These are phyloP conservation scores for Atkinsonella texensis DNA, from an alignment of 2,329 filamentous ascomycete species.

Conservation along the genomic window DNA sequence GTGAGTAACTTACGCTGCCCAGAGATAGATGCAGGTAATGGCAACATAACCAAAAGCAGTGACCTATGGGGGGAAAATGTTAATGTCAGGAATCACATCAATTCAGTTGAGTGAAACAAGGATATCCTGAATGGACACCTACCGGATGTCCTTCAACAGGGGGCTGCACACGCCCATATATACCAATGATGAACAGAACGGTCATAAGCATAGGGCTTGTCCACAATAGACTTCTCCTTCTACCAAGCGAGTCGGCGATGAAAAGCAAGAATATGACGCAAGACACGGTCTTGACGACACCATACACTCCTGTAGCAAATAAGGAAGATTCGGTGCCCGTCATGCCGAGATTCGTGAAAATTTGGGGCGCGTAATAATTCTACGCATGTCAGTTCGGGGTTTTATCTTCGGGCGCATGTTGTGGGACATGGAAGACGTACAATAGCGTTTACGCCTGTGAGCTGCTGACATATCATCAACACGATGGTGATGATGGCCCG, in stretches of 20 bases:
- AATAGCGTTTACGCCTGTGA: constrained; percentile 49
- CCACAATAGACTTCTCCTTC: constrained; percentile 48
- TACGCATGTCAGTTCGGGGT: constrained; percentile 6
- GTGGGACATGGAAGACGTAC: constrained; percentile 18
- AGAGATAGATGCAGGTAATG: constrained; percentile 60
- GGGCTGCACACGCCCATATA: constrained; percentile 52
- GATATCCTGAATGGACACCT: constrained; percentile 7
- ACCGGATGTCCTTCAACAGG: constrained; percentile 38
- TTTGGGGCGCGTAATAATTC: constrained; percentile 58
- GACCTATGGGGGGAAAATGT: constrained; percentile 22
- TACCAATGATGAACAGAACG: constrained; percentile 59
- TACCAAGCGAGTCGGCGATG: constrained; percentile 56
- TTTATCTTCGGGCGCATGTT: neutral
- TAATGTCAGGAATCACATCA: neutral
- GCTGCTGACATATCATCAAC: constrained; percentile 57
- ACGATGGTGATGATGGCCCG: constrained; percentile 50
- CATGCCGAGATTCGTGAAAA: constrained; percentile 56
- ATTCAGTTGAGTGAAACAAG: too few species aligned
- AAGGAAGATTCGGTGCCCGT: constrained; percentile 42
- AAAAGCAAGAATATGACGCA: constrained; percentile 55
- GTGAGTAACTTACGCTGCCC: constrained; percentile 36
- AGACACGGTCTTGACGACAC: constrained; percentile 55
- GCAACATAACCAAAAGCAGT: constrained; percentile 58
- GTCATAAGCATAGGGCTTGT: constrained; percentile 49
- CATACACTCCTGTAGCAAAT: constrained; percentile 64